Base-by-base conservation (phyloP, 2,329 filamentous ascomycete species). In the Xylariaceae sp. region DNA sequence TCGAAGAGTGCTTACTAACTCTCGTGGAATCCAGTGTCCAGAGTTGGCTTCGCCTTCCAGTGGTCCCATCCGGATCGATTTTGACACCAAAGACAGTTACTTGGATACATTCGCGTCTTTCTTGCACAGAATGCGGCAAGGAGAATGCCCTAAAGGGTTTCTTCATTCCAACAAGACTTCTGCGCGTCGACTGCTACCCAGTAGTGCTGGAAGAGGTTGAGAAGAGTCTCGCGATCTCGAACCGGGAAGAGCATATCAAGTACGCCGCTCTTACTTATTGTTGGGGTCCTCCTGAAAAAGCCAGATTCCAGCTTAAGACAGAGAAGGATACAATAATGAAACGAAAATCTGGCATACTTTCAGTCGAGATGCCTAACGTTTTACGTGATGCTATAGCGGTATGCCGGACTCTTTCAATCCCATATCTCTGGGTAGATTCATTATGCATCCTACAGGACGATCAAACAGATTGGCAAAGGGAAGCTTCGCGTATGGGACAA, bases 401-500 rank as follows among this genome's bases (percentile, higher is more conserved):
- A 16, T 39, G 41, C 21, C 40, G 40, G 22, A 25, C 21, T 14
- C 36, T 48, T 3, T 22, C 16, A 11, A 34, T 48, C n/a, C 42
- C 27, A 17, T 51, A 34, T 20, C 12, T 51, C 11, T 51, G 45
- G 48, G 21, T 48, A 10, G 45, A 51, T 36, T 25, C 48, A 12
- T 36, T 51, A 23, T 45, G 45, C 22, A 51, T 51, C 35, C 3
- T 51, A 5, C 48, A 48, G 34, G 45, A 44, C 22, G 42, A 43
- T 14, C 5, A 21, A 11, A n/a, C n/a, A 22, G 45, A 45, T 22
- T 48, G 48, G 48, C 17, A 45, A 21, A 19, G 17, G 7, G 45
- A 51, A 32, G 38, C 44, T 2, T 32, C 27, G 12, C 40, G 22
- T 3, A 50, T 50, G 56, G 41, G 33, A 14, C 32, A 17, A 6